Base-by-base conservation (phyloP, 2,329 filamentous ascomycete species). In the Nothophaeocryptopus gaeumannii region DNA sequence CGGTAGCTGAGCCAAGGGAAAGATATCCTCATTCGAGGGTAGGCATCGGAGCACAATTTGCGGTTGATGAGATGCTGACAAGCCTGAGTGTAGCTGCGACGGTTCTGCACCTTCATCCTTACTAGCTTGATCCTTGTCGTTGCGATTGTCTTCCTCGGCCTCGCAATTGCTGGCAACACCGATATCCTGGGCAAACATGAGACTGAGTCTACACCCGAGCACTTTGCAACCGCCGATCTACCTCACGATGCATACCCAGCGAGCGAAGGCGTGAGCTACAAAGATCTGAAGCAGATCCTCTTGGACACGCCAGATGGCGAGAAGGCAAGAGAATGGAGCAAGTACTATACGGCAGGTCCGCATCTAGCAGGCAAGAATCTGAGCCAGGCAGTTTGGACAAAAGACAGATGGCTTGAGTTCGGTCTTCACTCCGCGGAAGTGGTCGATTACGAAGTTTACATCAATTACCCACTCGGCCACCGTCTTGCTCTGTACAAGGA, bases 21-120 rank as follows among this genome's bases (percentile, higher is more conserved):
- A 74, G 82, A 59, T 84, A 84, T 61, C 74, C 74, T 38, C 59
- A 67, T 44, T 46, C 49, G 15, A 62, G 53, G 44, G 65, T 67
- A 55, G 14, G 59, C 41, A 16, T n/a, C 16, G 8, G n/a, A 37
- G 29, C 13, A 4, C 3, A 7, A 26, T 26, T 26, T 7, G 20
- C 20, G 32, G 10, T 26, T 8, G 15, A 34, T 12, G 31, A 43
- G 13, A 12, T 13, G 16, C 14, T 2, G 29, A 31, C 20, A 7
- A 44, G 31, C 29, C 14, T 35, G 14, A 31, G 16, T 45, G 36
- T 32, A 70, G 67, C 66, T 84, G 39, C 82, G 85, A 43, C 81
- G 83, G 50, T 81, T 86, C 67, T 88, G 83, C 65, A 85, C 82
- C 36, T 74, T 87, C 49, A 75, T 79, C 15, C 64, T 76, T 29